These are phyloP conservation scores for Flaveria floridana DNA, from an alignment of 140 eudicot species.

Conservation along the genomic window DNA sequence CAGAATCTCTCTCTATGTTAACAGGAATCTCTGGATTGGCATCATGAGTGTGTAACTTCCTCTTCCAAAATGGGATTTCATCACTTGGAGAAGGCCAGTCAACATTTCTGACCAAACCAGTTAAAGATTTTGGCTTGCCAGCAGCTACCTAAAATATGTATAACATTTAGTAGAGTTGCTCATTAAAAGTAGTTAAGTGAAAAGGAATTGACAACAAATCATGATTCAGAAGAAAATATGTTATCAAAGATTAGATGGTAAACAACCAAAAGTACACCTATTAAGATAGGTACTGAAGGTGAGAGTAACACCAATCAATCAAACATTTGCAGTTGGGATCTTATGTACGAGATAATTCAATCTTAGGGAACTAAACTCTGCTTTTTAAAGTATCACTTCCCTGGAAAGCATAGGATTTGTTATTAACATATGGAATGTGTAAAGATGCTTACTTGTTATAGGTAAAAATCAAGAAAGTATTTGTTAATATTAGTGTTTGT, in stretches of 20 bases:
- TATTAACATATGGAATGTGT: not conserved
- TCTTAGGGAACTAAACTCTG: constrained; percentile 8
- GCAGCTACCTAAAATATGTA: constrained; percentile 39
- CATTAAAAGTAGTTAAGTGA: not conserved
- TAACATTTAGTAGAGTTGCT: constrained; percentile 3
- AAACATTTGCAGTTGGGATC: constrained; percentile 11
- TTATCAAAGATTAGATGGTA: not conserved
- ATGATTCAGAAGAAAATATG: not conserved
- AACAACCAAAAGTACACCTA: not conserved
- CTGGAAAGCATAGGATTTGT: not conserved
- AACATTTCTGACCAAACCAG: constrained; percentile 27
- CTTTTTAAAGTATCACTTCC: not conserved
- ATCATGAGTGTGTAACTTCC: constrained; percentile 52
- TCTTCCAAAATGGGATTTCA: constrained; percentile 70
- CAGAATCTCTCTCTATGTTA: constrained; percentile 52
- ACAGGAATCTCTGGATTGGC: constrained; percentile 34
- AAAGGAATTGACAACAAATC: not conserved
- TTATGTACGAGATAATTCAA: constrained; percentile 12
- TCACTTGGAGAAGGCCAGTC: constrained; percentile 85
- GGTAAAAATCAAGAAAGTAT: not conserved
- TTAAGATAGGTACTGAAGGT: not conserved
- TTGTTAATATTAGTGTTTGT: not conserved
- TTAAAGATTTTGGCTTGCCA: constrained; percentile 36
- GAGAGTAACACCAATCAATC: not conserved
- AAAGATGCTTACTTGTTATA: not conserved